These are phyloP conservation scores for Plenodomus biglobosus DNA, from an alignment of 2,329 filamentous ascomycete species.

Conservation along the genomic window DNA sequence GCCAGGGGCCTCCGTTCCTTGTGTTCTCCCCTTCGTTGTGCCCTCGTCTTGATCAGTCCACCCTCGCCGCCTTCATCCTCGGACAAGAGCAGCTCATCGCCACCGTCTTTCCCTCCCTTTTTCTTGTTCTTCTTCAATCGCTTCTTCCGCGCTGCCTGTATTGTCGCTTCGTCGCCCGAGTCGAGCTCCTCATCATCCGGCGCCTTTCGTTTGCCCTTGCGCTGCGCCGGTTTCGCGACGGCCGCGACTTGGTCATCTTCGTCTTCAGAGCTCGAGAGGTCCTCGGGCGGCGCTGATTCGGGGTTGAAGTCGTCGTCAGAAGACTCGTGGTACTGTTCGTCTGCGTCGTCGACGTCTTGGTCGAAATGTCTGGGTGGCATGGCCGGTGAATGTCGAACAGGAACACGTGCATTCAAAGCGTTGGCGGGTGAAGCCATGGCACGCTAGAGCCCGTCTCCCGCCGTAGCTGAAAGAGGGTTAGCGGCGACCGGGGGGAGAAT, in stretches of 20 bases:
- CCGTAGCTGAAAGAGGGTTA: constrained; percentile 12
- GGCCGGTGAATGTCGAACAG: constrained; percentile 6
- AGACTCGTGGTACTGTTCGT: constrained; percentile 60
- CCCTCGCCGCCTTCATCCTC: constrained; percentile 55
- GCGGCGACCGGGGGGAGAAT: constrained; percentile 10
- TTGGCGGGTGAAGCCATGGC: constrained; percentile 1
- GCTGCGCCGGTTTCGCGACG: constrained; percentile 22
- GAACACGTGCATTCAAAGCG: constrained; percentile 5
- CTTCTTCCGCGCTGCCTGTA: constrained; percentile 61
- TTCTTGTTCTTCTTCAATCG: constrained; percentile 45
- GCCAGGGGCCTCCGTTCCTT: constrained; percentile 58
- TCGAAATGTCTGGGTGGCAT: constrained; percentile 34
- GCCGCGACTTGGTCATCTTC: constrained; percentile 31
- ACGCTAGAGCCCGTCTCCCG: constrained; percentile 23
- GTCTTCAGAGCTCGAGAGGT: constrained; percentile 55
- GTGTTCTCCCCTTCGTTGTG: constrained; percentile 67
- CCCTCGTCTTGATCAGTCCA: constrained; percentile 70
- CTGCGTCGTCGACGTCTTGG: constrained; percentile 32
- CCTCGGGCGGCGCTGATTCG: constrained; percentile 55
- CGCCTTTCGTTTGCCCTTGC: constrained; percentile 39
- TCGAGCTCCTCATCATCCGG: constrained; percentile 37
- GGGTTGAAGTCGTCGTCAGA: constrained; percentile 77
- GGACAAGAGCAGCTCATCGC: constrained; percentile 27
- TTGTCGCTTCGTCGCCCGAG: constrained; percentile 72
- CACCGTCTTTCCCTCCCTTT: constrained; percentile 20